Evolutionary conservation across 2,329 filamentous ascomycete genomes (phyloP).

Genomic region (Aspergillus sergii): DNA sequence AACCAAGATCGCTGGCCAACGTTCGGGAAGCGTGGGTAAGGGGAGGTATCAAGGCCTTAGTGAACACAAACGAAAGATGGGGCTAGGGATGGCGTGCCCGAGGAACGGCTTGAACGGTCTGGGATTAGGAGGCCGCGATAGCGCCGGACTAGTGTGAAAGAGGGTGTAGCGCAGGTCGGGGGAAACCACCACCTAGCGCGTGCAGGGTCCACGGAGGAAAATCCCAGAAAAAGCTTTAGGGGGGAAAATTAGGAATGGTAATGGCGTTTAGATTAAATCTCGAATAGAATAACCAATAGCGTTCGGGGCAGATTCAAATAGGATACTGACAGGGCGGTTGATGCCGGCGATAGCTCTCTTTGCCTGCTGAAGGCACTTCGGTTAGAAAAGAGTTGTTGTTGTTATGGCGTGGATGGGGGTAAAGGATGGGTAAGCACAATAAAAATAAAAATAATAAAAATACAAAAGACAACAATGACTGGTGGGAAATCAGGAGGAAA

Average conservation of each 20-base stretch:
- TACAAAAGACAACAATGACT: background rate
- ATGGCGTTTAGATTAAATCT: slow-evolving; percentile 10
- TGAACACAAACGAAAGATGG: slow-evolving; percentile 20
- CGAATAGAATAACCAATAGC: slow-evolving; percentile 7
- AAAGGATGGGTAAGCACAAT: background rate
- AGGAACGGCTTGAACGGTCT: slow-evolving; percentile 35
- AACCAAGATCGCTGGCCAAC: slow-evolving; percentile 33
- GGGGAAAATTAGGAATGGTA: slow-evolving; percentile 2
- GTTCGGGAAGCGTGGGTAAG: slow-evolving; percentile 21
- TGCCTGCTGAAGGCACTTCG: background rate
- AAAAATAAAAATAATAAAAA: background rate
- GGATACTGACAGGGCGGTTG: slow-evolving; percentile 22
- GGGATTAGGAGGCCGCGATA: slow-evolving; percentile 21
- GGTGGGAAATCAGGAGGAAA: slow-evolving; percentile 1
- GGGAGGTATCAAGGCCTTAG: slow-evolving; percentile 21
- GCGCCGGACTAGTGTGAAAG: slow-evolving; percentile 34
- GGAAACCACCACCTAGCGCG: slow-evolving; percentile 29
- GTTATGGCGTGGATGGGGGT: background rate
- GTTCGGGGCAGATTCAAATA: slow-evolving; percentile 8
- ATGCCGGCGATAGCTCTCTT: slow-evolving; percentile 24
- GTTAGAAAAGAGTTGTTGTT: slow-evolving; percentile 6
- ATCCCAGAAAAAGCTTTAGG: background rate
- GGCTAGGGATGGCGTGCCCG: slow-evolving; percentile 35
- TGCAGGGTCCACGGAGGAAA: slow-evolving; percentile 28
- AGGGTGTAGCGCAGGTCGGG: slow-evolving; percentile 40